Conservation (phyloP, 2,329 filamentous ascomycete genomes). For the Acrodontium crateriforme region DNA sequence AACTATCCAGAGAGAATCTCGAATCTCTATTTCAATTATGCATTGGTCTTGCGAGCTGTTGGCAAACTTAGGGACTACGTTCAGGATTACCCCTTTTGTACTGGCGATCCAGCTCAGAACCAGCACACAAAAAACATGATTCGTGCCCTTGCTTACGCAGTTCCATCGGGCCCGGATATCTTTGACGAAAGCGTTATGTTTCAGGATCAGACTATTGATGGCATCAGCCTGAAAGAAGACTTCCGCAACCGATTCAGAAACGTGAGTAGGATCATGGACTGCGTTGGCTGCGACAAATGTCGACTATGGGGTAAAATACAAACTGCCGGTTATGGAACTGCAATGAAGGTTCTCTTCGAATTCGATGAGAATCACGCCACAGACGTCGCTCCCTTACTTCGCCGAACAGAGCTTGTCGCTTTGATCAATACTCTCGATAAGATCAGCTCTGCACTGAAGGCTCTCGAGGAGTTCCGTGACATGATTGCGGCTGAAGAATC, state of each 20-base stretch:
- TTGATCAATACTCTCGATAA: constrained; percentile 88
- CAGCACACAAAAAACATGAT: constrained; percentile 67
- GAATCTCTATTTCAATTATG: constrained; percentile 98
- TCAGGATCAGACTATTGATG: constrained; percentile 37
- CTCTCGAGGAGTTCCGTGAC: constrained; percentile 57
- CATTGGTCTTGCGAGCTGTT: constrained; percentile 79
- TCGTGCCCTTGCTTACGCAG: constrained; percentile 55
- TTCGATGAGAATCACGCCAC: constrained; percentile 54
- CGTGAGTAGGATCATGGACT: constrained; percentile 94
- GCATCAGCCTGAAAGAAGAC: constrained; percentile 77
- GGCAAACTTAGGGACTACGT: constrained; percentile 79
- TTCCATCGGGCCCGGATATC: constrained; percentile 56
- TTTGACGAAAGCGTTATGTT: constrained; percentile 97
- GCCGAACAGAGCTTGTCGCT: constrained; percentile 84
- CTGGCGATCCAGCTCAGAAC: constrained; percentile 70
- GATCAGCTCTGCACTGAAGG: constrained; percentile 65
- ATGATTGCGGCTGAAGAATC: constrained; percentile 30
- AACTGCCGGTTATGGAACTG: constrained; percentile 85
- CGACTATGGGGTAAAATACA: constrained; percentile 96
- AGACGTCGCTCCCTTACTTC: constrained; percentile 52
- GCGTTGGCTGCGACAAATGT: constrained; percentile 96
- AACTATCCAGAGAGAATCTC: constrained; percentile 78
- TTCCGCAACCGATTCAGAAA: constrained; percentile 97
- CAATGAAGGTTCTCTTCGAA: constrained; percentile 91
- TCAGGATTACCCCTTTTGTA: constrained; percentile 78